Conservation (phyloP, 2,329 filamentous ascomycete genomes). For the Phyllosticta capitalensis region DNA sequence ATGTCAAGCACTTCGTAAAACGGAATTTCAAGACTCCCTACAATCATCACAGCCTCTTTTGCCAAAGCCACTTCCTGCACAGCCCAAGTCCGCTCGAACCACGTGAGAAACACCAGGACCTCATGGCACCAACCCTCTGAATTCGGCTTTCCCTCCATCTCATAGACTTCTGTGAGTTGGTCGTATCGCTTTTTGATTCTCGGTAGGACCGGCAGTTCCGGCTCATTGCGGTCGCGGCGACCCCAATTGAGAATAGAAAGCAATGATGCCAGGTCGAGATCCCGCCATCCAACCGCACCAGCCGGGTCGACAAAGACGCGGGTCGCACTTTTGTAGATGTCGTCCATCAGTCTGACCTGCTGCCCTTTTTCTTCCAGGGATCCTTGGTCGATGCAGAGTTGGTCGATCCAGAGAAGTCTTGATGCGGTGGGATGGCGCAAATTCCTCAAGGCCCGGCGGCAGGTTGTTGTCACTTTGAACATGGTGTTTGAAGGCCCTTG, state of each 20-base stretch:
- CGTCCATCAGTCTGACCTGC: neutral
- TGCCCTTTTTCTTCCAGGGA: neutral
- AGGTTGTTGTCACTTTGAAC: neutral
- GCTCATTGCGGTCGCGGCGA: neutral
- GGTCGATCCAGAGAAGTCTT: constrained; percentile 2
- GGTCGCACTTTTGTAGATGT: neutral
- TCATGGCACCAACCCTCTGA: neutral
- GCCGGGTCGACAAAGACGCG: constrained; percentile 16
- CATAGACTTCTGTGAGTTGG: too few species aligned
- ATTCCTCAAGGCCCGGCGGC: neutral
- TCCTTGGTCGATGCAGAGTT: constrained; percentile 1
- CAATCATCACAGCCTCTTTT: neutral
- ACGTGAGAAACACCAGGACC: neutral
- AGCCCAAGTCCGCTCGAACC: constrained; percentile 2
- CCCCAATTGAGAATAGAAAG: neutral
- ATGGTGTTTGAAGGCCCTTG: neutral
- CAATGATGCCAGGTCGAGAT: too few species aligned
- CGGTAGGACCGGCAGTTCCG: neutral
- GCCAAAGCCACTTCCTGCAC: neutral
- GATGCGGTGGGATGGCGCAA: neutral
- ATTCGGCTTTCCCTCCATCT: neutral
- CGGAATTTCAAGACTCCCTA: neutral
- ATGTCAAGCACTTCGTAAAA: neutral
- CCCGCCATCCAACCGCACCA: neutral
- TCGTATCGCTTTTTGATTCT: too few species aligned